Conservation (phyloP, 2,329 filamentous ascomycete genomes). For the Pyrenophora graminea region DNA sequence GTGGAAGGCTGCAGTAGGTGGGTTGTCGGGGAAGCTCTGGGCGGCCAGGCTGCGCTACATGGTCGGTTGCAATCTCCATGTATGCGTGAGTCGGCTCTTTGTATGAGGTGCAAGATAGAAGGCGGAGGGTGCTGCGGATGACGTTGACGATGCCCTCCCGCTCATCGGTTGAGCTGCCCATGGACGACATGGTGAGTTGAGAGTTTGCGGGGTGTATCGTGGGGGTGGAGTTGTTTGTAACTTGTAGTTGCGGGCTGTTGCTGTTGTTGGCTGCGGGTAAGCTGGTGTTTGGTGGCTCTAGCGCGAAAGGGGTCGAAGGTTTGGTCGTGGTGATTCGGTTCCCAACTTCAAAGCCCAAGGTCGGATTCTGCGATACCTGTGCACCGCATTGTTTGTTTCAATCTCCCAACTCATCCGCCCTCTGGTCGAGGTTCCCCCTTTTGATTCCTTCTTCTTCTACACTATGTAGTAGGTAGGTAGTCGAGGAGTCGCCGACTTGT, state of each 20-base stretch:
- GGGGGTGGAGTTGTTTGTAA: background rate
- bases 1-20: background rate
- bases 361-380: background rate
- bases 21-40: background rate
- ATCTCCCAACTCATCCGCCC: background rate
- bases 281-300: background rate
- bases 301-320: slow-evolving; percentile 3
- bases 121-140: background rate
- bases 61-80: background rate
- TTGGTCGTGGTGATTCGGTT: background rate
- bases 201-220: background rate
- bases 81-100: background rate
- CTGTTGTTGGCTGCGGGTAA: background rate
- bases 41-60: background rate
- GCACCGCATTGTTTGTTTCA: too few species aligned
- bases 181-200: background rate
- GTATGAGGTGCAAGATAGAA: background rate
- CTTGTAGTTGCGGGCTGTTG: background rate
- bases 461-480: too few species aligned
- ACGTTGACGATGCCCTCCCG: background rate
- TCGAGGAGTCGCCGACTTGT: too few species aligned
- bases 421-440: too few species aligned
- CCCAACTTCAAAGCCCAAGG: background rate
- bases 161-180: background rate
- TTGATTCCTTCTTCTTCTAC: too few species aligned